phyloP scores from a whole-genome alignment of 768 basidiomycete genomes.

The Suillus occidentalis region DNA sequence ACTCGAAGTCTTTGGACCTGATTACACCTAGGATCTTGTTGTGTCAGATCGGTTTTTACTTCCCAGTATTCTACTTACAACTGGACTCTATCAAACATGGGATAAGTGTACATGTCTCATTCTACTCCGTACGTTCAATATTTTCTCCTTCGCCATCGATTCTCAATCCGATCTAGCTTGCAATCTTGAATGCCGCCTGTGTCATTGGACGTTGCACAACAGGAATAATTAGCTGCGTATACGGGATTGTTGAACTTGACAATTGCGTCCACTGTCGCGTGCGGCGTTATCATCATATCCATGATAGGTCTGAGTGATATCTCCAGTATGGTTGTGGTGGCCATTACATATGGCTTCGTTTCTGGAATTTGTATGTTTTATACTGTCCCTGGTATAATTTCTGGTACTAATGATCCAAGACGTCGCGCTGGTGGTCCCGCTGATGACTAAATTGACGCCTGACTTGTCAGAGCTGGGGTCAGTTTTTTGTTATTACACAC shows the following conservation, averaged over 20 bases:
- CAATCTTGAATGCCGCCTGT: constrained; percentile 52
- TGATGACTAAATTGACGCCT: constrained; percentile 43
- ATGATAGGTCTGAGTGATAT: constrained; percentile 41
- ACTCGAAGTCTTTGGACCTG: background rate
- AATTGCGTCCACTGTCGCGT: constrained; percentile 33
- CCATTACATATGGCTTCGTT: constrained; percentile 48
- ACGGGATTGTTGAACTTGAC: constrained; percentile 47
- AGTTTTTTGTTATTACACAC: constrained; percentile 5
- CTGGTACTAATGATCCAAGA: constrained; percentile 22
- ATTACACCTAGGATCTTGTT: constrained; percentile 18
- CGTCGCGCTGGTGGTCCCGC: constrained; percentile 41
- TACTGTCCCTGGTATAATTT: too few relatives aligned
- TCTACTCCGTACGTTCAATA: constrained; percentile 46
- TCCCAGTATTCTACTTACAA: constrained; percentile 60
- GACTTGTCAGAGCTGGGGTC: constrained; percentile 53
- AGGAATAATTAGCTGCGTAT: constrained; percentile 35
- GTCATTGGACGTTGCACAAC: constrained; percentile 50
- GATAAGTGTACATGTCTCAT: constrained; percentile 45
- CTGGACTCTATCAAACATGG: constrained; percentile 52
- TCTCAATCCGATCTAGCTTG: constrained; percentile 34
- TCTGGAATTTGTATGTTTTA: constrained; percentile 40
- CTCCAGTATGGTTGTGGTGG: constrained; percentile 41
- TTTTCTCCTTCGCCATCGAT: background rate
- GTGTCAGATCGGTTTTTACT: constrained; percentile 27
- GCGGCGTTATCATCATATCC: constrained; percentile 42